These are phyloP conservation scores for Brettanomyces sp. DNA, from an alignment of 805 yeast genomes.

Conservation along the genomic window DNA sequence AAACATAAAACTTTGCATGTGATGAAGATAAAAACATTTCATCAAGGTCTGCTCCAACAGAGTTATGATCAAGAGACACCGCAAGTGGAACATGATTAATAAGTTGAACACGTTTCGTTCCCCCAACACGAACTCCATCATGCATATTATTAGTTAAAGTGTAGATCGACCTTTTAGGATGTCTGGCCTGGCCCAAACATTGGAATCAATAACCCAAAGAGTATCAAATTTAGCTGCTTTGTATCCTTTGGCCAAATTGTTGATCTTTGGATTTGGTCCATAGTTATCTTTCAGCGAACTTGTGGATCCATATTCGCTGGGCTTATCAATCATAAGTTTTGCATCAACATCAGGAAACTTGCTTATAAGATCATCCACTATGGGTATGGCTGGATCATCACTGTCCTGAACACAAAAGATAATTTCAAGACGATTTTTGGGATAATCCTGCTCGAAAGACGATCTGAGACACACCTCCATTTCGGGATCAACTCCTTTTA, in stretches of 20 bases:
- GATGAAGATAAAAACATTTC: slow-evolving; percentile 80
- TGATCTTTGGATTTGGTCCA: slow-evolving; percentile 87
- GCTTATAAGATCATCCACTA: slow-evolving; percentile 39
- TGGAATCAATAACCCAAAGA: slow-evolving; percentile 80
- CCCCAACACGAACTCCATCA: slow-evolving; percentile 30
- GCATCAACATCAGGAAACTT: slow-evolving; percentile 52
- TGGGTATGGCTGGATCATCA: slow-evolving; percentile 54
- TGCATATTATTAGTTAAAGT: slow-evolving; percentile 40
- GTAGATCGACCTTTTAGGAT: slow-evolving; percentile 55
- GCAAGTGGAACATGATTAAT: slow-evolving; percentile 82
- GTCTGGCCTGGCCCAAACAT: slow-evolving; percentile 67
- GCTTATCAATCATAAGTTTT: slow-evolving; percentile 40
- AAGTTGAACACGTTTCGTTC: slow-evolving; percentile 40
- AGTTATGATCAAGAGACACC: slow-evolving; percentile 11
- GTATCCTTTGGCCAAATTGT: slow-evolving; percentile 79
- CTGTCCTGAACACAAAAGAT: slow-evolving; percentile 65
- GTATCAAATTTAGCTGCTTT: slow-evolving; percentile 58
- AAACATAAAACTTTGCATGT: slow-evolving; percentile 77
- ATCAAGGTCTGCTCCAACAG: slow-evolving; percentile 60
- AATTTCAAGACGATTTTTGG: slow-evolving; percentile 50
- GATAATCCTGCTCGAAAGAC: slow-evolving; percentile 61
- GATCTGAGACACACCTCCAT: slow-evolving; percentile 58
- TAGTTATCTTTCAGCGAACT: slow-evolving; percentile 32
- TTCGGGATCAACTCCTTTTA: slow-evolving; percentile 78
- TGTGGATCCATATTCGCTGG: slow-evolving; percentile 14